These are phyloP conservation scores for Talaromyces sp. DNA, from an alignment of 2,329 filamentous ascomycete species.

Conservation along the genomic window DNA sequence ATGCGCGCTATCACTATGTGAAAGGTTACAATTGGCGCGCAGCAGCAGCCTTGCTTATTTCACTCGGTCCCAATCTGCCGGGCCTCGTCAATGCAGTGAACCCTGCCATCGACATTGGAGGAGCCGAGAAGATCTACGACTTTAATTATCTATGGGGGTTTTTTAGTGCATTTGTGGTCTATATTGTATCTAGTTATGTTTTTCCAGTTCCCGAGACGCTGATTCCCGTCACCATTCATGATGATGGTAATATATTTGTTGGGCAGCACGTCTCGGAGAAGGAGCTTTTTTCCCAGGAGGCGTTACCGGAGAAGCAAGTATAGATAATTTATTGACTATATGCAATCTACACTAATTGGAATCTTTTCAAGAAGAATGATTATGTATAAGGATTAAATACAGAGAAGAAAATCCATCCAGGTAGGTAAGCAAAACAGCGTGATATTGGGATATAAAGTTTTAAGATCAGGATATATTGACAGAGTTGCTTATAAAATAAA, in stretches of 20 bases:
- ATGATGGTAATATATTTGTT: not conserved
- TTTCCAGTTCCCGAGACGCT: slow-evolving; percentile 13
- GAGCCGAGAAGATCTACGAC: slow-evolving; percentile 32
- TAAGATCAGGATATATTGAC: not conserved
- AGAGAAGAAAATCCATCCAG: not conserved
- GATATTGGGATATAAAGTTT: not conserved
- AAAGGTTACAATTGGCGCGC: slow-evolving; percentile 34
- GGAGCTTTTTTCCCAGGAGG: not conserved
- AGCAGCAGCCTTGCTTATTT: slow-evolving; percentile 33
- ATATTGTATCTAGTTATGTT: slow-evolving; percentile 23
- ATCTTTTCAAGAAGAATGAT: not conserved
- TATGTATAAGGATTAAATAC: not conserved
- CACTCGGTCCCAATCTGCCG: slow-evolving; percentile 30
- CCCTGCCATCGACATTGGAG: slow-evolving; percentile 24
- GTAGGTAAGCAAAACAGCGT: not conserved
- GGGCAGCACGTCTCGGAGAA: slow-evolving; percentile 3
- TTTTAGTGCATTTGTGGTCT: slow-evolving; percentile 28
- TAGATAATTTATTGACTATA: not conserved
- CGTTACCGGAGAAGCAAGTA: slow-evolving; percentile 1
- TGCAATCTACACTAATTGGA: not conserved
- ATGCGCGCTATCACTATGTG: slow-evolving; percentile 40
- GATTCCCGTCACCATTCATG: not conserved
- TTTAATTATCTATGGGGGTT: slow-evolving; percentile 31
- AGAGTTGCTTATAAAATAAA: not conserved
- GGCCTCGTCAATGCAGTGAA: slow-evolving; percentile 27